Evolutionary conservation across 2,329 filamentous ascomycete species (phyloP).

Genomic region (Colletotrichum sp.): DNA sequence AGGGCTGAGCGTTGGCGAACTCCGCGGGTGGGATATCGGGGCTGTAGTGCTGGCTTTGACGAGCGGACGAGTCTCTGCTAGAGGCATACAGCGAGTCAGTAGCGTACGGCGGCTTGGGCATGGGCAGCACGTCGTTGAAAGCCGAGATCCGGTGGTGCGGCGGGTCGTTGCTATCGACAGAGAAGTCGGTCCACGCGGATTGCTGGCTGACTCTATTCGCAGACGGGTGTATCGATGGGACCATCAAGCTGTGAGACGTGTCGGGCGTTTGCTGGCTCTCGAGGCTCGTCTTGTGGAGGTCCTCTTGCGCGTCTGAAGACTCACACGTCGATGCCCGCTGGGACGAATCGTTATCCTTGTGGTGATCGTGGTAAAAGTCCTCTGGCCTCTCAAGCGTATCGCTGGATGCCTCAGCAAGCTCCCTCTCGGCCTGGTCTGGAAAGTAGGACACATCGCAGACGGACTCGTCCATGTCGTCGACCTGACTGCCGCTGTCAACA

Average conservation of each 20-base stretch:
- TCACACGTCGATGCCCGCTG: conserved; percentile 45
- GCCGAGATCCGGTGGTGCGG: conserved; percentile 29
- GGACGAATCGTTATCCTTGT: conserved; percentile 29
- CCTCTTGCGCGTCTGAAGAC: conserved; percentile 29
- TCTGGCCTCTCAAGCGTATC: conserved; percentile 34
- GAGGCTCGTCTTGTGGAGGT: conserved; percentile 12
- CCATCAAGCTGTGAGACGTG: conserved; percentile 49
- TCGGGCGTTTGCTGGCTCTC: conserved; percentile 30
- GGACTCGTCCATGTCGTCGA: conserved; percentile 30
- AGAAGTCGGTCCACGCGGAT: conserved; percentile 67
- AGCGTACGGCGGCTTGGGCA: conserved; percentile 23
- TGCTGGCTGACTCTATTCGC: conserved; percentile 58
- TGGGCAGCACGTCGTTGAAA: conserved; percentile 8
- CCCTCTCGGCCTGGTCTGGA: conserved; percentile 37
- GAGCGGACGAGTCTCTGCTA: conserved; percentile 19
- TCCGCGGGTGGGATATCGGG: conserved; percentile 37
- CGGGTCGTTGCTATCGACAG: conserved; percentile 57
- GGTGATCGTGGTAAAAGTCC: conserved; percentile 24
- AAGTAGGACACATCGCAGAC: conserved; percentile 28
- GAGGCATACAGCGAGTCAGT: conserved; percentile 2
- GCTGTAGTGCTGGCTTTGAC: conserved; percentile 29
- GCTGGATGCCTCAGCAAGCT: conserved; percentile 40
- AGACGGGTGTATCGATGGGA: conserved; percentile 49
- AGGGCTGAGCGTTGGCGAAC: neutral
- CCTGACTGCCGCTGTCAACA: conserved; percentile 42